phyloP scores from a whole-genome alignment of 2,329 filamentous ascomycete genomes.

The Plectosphaerella sp. region DNA sequence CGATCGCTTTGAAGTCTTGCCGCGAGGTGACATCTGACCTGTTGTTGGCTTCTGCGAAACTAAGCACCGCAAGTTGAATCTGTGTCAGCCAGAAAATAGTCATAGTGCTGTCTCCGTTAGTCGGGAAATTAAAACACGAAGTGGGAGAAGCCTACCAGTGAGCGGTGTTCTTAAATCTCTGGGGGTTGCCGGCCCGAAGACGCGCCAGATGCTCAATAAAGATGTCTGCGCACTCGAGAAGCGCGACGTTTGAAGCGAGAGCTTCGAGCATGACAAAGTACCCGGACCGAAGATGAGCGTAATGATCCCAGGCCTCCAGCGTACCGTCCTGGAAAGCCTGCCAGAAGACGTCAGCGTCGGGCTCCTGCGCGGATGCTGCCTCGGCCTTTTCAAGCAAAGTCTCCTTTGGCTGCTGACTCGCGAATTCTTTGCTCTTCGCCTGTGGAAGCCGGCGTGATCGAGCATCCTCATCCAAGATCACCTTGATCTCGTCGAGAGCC shows the following conservation, averaged over 20 bases:
- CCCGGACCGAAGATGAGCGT: conserved; percentile 25
- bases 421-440: background rate
- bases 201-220: conserved; percentile 23
- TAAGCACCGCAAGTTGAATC: background rate
- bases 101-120: background rate
- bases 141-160: conserved; percentile 17
- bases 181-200: conserved; percentile 17
- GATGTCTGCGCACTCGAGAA: conserved; percentile 21
- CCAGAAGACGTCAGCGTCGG: conserved; percentile 16
- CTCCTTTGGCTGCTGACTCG: background rate
- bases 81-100: background rate
- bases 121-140: background rate
- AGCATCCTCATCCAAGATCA: conserved; percentile 3
- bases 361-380: background rate
- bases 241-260: conserved; percentile 13
- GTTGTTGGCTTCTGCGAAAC: background rate
- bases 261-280: conserved; percentile 24
- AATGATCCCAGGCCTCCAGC: conserved; percentile 25
- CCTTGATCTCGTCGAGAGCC: conserved; percentile 4
- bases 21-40: conserved; percentile 3
- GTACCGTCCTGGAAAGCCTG: conserved; percentile 18
- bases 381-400: background rate
- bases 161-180: conserved; percentile 26
- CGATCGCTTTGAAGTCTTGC: conserved; percentile 17
- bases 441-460: background rate